Conservation (phyloP, 768 basidiomycete genomes). For the Kwoniella dendrophila region DNA sequence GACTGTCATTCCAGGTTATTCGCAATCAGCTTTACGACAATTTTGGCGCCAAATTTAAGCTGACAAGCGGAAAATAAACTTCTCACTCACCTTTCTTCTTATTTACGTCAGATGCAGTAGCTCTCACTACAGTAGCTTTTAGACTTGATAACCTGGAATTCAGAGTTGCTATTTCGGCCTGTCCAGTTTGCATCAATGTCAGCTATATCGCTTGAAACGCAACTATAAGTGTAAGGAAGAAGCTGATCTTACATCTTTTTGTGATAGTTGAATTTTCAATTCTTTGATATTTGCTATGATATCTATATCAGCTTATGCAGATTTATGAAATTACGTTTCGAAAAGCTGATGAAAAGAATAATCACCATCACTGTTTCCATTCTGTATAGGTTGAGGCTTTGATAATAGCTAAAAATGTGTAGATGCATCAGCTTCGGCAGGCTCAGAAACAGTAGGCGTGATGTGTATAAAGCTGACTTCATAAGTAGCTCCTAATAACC, state of each 20-base stretch:
- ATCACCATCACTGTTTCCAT: constrained; percentile 7
- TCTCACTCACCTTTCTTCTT: constrained; percentile 26
- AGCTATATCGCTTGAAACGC: background rate
- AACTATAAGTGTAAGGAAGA: background rate
- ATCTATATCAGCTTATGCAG: background rate
- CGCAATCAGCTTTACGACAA: background rate
- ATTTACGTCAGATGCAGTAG: constrained; percentile 30
- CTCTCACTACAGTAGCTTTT: constrained; percentile 36
- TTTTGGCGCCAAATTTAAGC: background rate
- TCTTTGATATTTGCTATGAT: constrained; percentile 29
- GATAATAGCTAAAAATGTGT: constrained; percentile 6
- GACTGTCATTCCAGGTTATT: background rate
- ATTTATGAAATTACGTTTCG: background rate
- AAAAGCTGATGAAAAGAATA: background rate
- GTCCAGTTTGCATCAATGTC: background rate
- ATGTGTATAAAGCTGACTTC: background rate
- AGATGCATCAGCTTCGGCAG: background rate
- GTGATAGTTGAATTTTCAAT: constrained; percentile 30
- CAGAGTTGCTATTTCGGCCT: constrained; percentile 34
- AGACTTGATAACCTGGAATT: constrained; percentile 27
- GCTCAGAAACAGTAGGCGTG: background rate
- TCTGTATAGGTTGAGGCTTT: background rate
- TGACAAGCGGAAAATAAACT: too few species aligned
- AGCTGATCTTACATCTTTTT: constrained; percentile 37
- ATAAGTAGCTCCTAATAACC: constrained; percentile 3